Evolutionary conservation across 257 asterid genomes (phyloP).

Genomic region (Forsythia suspensa): DNA sequence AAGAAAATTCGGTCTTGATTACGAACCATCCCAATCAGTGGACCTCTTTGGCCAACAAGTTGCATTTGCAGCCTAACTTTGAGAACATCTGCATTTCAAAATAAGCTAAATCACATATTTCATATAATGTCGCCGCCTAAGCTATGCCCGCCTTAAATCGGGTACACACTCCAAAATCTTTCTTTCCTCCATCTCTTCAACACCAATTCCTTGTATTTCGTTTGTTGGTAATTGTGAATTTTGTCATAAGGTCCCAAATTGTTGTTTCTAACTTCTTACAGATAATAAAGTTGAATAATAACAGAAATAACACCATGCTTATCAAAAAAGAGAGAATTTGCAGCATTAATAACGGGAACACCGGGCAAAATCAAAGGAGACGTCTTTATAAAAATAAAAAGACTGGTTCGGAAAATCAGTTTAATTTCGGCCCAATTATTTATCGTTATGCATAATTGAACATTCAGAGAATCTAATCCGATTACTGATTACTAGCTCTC

Average conservation of each 20-base stretch:
- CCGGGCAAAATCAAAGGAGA: background rate
- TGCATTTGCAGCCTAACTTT: constrained; percentile 99
- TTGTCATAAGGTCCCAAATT: background rate
- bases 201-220: background rate
- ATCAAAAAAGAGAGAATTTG: background rate
- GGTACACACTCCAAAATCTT: background rate
- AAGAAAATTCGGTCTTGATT: constrained; percentile 12
- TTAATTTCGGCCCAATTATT: background rate
- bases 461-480: background rate
- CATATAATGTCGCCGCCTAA: background rate
- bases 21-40: constrained; percentile 86
- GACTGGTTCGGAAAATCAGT: background rate
- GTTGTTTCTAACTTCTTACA: background rate
- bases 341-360: background rate
- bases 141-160: background rate
- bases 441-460: background rate
- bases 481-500: background rate
- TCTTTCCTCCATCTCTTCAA: background rate
- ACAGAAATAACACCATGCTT: no score
- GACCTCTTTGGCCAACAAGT: constrained; percentile 92
- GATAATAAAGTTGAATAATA: background rate
- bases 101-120: constrained; percentile 29
- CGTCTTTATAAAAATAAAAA: background rate
- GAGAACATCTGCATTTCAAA: constrained; percentile 75
- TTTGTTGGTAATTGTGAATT: background rate